phyloP scores from a whole-genome alignment of 352 stramenopile genomes.

The Sclerospora graminicola region DNA sequence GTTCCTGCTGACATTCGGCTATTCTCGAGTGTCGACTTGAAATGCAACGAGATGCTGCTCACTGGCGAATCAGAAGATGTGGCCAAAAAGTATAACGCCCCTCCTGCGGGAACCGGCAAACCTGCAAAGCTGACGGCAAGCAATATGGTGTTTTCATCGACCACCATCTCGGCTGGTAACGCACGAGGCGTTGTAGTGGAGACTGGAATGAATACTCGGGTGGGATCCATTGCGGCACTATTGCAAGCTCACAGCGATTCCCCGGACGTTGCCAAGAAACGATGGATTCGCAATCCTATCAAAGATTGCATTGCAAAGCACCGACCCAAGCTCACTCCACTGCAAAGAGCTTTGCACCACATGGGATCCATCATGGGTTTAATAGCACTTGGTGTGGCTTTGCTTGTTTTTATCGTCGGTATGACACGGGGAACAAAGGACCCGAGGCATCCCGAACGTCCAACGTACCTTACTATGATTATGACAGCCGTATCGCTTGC shows the following conservation, averaged over 20 bases:
- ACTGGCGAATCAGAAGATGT: constrained; percentile 89
- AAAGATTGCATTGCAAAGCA: constrained; percentile 45
- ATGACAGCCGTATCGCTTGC: constrained; percentile 89
- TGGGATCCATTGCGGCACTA: constrained; percentile 55
- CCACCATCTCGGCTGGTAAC: constrained; percentile 67
- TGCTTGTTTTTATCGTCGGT: constrained; percentile 88
- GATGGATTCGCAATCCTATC: constrained; percentile 42
- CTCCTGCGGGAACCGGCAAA: constrained; percentile 12
- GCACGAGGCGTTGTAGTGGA: constrained; percentile 59
- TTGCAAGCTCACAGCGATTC: constrained; percentile 33
- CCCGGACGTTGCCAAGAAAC: constrained; percentile 10
- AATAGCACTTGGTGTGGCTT: constrained; percentile 69
- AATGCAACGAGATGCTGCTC: constrained; percentile 91
- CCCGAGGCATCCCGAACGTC: constrained; percentile 56
- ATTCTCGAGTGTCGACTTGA: constrained; percentile 73
- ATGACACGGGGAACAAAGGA: constrained; percentile 47
- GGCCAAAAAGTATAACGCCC: constrained; percentile 47
- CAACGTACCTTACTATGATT: constrained; percentile 88
- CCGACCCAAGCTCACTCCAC: constrained; percentile 73
- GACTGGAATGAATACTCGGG: constrained; percentile 62
- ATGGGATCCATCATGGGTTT: constrained; percentile 88
- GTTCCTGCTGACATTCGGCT: constrained; percentile 88
- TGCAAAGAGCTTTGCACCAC: constrained; percentile 90
- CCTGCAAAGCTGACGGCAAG: constrained; percentile 43
- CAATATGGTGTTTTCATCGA: constrained; percentile 93